Evolutionary conservation across 345 rosid genomes (phyloP).

Genomic region (Erodium maritimum): DNA sequence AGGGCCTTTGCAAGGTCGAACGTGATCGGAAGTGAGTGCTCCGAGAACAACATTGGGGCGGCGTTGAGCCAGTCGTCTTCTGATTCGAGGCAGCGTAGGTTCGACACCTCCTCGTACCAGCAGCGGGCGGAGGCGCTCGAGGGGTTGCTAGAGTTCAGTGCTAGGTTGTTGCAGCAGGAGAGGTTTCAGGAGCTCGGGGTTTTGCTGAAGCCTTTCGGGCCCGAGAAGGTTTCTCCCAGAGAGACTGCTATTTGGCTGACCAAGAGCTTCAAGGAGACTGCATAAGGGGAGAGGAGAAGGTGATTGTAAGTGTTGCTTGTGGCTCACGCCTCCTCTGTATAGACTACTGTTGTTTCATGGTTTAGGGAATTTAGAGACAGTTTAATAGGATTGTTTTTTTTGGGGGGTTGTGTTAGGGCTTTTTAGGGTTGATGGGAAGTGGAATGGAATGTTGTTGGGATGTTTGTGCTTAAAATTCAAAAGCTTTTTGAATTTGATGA

Average conservation of each 20-base stretch:
- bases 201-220: conserved; percentile 83
- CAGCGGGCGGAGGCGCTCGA: conserved; percentile 97
- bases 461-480: no score
- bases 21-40: conserved; percentile 16
- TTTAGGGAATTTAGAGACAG: no score
- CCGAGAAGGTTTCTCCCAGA: conserved; percentile 81
- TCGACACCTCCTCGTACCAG: conserved; percentile 81
- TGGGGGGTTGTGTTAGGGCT: no score
- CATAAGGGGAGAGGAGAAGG: conserved; percentile 13
- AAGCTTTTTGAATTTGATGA: no score
- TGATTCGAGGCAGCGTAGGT: conserved; percentile 40
- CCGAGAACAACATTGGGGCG: conserved; percentile 26
- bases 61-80: conserved; percentile 35
- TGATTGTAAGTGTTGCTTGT: no score
- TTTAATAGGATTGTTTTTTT: no score
- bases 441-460: no score
- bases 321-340: no score
- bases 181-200: conserved; percentile 83
- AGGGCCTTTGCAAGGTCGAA: conserved; percentile 15
- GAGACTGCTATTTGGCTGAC: conserved; percentile 97
- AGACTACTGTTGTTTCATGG: no score
- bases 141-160: conserved; percentile 88
- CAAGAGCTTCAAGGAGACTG: conserved; percentile 86
- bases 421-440: no score
- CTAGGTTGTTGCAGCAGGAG: conserved; percentile 58